Base-by-base conservation (phyloP, 1,284 basidiomycete species). In the Sanguinoderma infundibulare region DNA sequence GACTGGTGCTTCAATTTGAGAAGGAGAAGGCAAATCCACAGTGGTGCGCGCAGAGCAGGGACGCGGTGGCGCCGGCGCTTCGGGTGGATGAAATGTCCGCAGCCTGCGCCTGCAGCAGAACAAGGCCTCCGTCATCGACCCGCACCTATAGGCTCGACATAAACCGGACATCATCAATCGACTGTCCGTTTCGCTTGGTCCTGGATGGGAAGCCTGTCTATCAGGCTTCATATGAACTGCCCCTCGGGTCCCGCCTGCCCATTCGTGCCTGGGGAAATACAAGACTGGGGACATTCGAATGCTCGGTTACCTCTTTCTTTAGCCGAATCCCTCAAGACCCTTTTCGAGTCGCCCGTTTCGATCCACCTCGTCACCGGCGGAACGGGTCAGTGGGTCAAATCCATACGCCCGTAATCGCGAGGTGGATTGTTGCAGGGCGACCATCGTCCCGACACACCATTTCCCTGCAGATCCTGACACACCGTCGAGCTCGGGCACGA, bases 11-110 rank as follows among this genome's bases (percentile, higher is more conserved):
- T 24, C 22, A 20, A 24, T 24, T 14, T 9, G 42, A 44, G 42
- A 26, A 12, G 24, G 46, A 49, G 17, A 17, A 51, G 4, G 20
- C 12, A 20, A 35, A 17, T 5, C 49, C 5, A 17, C n/a, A n/a
- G n/a, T n/a, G n/a, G n/a, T n/a, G n/a, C n/a, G n/a, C n/a, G n/a
- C n/a, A n/a, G n/a, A n/a, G n/a, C n/a, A n/a, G n/a, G n/a, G n/a
- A n/a, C 49, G 44, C 50, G 36, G 42, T 28, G 54, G 22, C n/a
- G 12, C 26, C 7, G 54, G 54, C 54, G 54, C 54, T 28, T 55
- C 22, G 12, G 30, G 17, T n/a, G n/a, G 36, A 53, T 47, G 34
- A 15, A n/a, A n/a, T 46, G 40, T 32, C 12, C 17, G 42, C 17
- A 44, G 22, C 28, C 20, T 15, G 5, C 5, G 14, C n/a, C 44